Conservation (phyloP, 2,329 filamentous ascomycete genomes). For the Juglanconis sp. region DNA sequence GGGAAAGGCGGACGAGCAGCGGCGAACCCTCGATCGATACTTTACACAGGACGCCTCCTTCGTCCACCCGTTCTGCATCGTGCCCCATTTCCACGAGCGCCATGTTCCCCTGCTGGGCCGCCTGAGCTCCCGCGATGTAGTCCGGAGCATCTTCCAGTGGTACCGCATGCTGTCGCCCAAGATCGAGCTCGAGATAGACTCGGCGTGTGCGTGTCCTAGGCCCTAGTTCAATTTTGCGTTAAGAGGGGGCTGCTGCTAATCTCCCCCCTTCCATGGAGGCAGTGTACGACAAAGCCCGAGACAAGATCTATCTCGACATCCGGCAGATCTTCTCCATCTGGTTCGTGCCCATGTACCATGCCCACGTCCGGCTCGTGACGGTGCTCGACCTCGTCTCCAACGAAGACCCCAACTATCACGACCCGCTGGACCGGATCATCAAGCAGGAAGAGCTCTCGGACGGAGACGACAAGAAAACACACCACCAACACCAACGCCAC, state of each 20-base stretch:
- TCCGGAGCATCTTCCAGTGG: conserved; percentile 73
- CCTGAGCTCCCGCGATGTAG: conserved; percentile 62
- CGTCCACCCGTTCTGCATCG: conserved; percentile 73
- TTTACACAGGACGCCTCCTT: conserved; percentile 73
- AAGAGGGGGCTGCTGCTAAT: neutral
- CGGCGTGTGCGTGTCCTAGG: conserved; percentile 38
- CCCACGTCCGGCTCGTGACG: conserved; percentile 64
- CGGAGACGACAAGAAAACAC: conserved; percentile 19
- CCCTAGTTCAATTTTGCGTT: neutral
- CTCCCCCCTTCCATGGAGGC: neutral
- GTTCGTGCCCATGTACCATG: conserved; percentile 71
- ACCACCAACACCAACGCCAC: conserved; percentile 10
- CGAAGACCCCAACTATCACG: conserved; percentile 23
- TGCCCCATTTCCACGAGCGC: conserved; percentile 46
- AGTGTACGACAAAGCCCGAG: conserved; percentile 66
- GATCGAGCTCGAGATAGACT: conserved; percentile 66
- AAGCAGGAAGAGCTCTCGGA: conserved; percentile 16
- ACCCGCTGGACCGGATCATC: conserved; percentile 17
- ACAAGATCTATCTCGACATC: conserved; percentile 70
- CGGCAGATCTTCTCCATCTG: conserved; percentile 75
- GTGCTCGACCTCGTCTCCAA: conserved; percentile 56
- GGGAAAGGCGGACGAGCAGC: conserved; percentile 63
- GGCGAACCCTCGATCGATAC: conserved; percentile 63
- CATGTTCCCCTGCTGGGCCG: conserved; percentile 37
- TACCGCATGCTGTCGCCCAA: conserved; percentile 79